Evolutionary conservation across 306 rosid species (phyloP).

Genomic region (Citrullus colocynthis): DNA sequence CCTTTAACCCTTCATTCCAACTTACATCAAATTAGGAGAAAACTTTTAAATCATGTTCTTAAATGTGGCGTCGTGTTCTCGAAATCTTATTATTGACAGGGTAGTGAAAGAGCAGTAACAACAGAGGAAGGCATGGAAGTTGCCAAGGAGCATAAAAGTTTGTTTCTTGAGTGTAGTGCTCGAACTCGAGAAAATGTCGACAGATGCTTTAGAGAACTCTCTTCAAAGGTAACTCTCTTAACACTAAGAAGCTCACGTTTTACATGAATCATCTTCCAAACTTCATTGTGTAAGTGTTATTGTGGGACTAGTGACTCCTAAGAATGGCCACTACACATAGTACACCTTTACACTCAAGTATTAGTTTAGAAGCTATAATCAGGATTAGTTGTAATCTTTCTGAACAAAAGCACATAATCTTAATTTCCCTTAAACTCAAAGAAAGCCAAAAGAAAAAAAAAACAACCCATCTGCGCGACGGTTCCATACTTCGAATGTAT

Average conservation of each 20-base stretch:
- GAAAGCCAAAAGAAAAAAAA: too few relatives aligned
- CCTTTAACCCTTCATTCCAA: neutral
- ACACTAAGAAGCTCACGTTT: neutral
- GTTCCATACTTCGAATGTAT: neutral
- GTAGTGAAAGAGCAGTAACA: slow-evolving; percentile 44
- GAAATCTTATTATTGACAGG: slow-evolving; percentile 20
- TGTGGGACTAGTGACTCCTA: neutral
- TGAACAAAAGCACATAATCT: neutral
- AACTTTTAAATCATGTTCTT: neutral
- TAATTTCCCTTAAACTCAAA: too few relatives aligned
- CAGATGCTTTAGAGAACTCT: slow-evolving; percentile 49
- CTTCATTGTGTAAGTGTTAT: neutral
- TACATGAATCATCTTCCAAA: neutral
- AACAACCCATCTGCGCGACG: neutral
- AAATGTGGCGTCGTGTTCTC: neutral
- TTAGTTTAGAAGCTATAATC: neutral
- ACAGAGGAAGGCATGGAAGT: slow-evolving; percentile 66
- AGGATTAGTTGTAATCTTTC: neutral
- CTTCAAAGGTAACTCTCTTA: slow-evolving; percentile 29
- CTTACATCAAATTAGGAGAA: neutral
- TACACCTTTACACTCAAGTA: neutral
- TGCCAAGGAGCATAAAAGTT: slow-evolving; percentile 45
- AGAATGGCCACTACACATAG: neutral
- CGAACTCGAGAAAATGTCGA: slow-evolving; percentile 57
- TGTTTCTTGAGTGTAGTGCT: slow-evolving; percentile 62